Base-by-base conservation (phyloP, 1,284 basidiomycete genomes). In the Malassezia sp. region DNA sequence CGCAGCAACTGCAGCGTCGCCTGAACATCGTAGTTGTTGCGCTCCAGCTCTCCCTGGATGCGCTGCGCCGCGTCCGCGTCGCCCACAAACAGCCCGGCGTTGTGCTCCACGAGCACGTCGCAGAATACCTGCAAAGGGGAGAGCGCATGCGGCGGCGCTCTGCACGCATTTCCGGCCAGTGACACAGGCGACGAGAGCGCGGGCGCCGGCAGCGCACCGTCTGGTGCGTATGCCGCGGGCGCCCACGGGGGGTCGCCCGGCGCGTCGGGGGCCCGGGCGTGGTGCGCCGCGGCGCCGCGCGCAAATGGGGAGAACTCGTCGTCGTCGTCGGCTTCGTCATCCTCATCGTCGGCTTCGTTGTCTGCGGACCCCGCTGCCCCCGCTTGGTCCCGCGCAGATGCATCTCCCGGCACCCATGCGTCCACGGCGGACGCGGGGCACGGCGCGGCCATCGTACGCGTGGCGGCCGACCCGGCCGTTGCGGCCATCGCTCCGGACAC, bases 11-110 rank as follows among this genome's bases (percentile, higher is more conserved):
- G 82, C 84, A 95, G 90, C 8, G 90, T 82, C 29, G 79, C 78
- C 61, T 95, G 88, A 66, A 96, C 91, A 60, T 96, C 90, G 68
- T 85, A 96, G 1, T 80, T 84, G 53, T 85, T 82, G 41, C 78
- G 77, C 23, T 81, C 80, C 5, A 95, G 77, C 0, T 88, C 88
- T 49, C 91, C 86, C 71, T 95, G 52, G 27, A 54, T 41, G 28
- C 26, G 22, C 17, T 38, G 38, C 24, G 48, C 30, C 11, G n/a
- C 20, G 15, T 27, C 22, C 27, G 32, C 17, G 6, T 23, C 11
- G 21, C 32, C 38, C 21, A 21, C 21, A 41, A 45, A 45, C 32
- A 44, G 29, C 17, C 35, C 42, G 9, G 38, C 9, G 27, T 50
- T 36, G 20, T 50, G 37, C 7, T 31, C 20, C n/a, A 44, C 23